Conservation (phyloP, 352 stramenopile species). For the Pythium phragmiticola region DNA sequence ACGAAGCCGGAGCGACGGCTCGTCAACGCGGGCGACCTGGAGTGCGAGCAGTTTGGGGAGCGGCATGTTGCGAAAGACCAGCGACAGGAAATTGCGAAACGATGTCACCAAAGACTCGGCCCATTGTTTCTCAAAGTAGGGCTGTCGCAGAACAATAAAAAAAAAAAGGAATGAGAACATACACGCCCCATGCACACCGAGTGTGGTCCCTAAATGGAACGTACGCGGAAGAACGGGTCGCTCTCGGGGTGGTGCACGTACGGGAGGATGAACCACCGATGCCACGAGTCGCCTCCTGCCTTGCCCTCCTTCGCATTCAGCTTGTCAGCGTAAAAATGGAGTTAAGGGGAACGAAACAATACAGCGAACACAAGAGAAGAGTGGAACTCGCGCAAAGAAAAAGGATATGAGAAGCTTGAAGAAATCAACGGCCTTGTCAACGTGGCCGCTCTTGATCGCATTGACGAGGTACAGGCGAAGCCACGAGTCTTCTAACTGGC, state of each 20-base stretch:
- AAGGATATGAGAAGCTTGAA: slow-evolving; percentile 65
- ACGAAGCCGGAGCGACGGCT: slow-evolving; percentile 66
- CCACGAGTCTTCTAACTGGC: slow-evolving; percentile 64
- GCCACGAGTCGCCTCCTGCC: slow-evolving; percentile 49
- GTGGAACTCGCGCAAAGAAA: slow-evolving; percentile 2
- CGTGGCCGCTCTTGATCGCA: slow-evolving; percentile 62
- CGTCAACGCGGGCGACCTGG: slow-evolving; percentile 63
- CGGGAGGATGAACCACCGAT: slow-evolving; percentile 80
- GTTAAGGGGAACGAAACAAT: slow-evolving; percentile 25
- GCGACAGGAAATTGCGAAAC: slow-evolving; percentile 75
- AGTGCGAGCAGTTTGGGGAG: slow-evolving; percentile 78
- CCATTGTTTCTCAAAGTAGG: slow-evolving; percentile 76
- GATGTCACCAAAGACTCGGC: slow-evolving; percentile 68
- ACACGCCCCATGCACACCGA: no score
- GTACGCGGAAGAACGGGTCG: slow-evolving; percentile 67
- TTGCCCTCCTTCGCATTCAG: slow-evolving; percentile 44
- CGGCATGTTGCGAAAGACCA: slow-evolving; percentile 73
- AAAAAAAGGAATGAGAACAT: no score
- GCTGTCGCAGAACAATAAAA: slow-evolving; percentile 18
- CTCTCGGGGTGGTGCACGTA: slow-evolving; percentile 73
- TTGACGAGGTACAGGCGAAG: slow-evolving; percentile 78
- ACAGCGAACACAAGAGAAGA: background rate
- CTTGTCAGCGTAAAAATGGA: slow-evolving; percentile 48
- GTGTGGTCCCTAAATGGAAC: slow-evolving; percentile 5
- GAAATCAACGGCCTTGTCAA: slow-evolving; percentile 72